Evolutionary conservation across 176 grass and related monocot genomes (phyloP).

Genomic region (Musa itinerans): DNA sequence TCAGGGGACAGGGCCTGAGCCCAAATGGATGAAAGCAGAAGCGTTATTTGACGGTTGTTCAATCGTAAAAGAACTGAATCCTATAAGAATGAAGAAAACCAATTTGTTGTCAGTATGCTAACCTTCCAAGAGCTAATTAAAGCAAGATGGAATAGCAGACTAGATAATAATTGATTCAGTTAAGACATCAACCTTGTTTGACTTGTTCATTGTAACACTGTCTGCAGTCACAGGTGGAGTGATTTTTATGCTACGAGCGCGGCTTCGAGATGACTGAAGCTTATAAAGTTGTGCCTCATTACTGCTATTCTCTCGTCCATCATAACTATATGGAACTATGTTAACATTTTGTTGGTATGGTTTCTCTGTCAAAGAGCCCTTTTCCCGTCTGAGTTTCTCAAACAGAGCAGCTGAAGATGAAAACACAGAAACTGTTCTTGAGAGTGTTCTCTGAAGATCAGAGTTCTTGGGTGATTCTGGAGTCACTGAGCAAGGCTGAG

Average conservation of each 20-base stretch:
- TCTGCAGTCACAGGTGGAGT: slow-evolving; percentile 47
- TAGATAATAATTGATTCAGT: slow-evolving; percentile 7
- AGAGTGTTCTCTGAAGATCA: slow-evolving; percentile 92
- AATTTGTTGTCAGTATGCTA: not conserved
- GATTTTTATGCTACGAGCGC: slow-evolving; percentile 40
- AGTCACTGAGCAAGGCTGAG: slow-evolving; percentile 33
- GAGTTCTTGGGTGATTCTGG: slow-evolving; percentile 37
- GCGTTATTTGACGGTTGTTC: slow-evolving; percentile 78
- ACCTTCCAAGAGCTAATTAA: slow-evolving; percentile 1
- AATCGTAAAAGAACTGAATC: slow-evolving; percentile 64
- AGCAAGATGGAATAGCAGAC: not conserved
- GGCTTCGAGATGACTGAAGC: slow-evolving; percentile 61
- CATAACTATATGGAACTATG: slow-evolving; percentile 25
- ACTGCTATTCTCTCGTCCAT: slow-evolving; percentile 24
- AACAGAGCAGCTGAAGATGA: slow-evolving; percentile 99
- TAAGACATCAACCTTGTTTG: slow-evolving; percentile 54
- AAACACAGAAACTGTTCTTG: slow-evolving; percentile 94
- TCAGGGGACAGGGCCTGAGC: slow-evolving; percentile 67
- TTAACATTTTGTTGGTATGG: slow-evolving; percentile 41
- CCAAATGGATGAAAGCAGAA: slow-evolving; percentile 93
- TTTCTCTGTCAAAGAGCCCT: slow-evolving; percentile 37
- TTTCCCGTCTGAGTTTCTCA: slow-evolving; percentile 84
- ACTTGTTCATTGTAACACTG: slow-evolving; percentile 33
- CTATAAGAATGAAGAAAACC: slow-evolving; percentile 33
- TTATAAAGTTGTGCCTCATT: slow-evolving; percentile 42